These are phyloP conservation scores for Nitzschia sp. DNA, from an alignment of 108 stramenopile species.

Conservation along the genomic window DNA sequence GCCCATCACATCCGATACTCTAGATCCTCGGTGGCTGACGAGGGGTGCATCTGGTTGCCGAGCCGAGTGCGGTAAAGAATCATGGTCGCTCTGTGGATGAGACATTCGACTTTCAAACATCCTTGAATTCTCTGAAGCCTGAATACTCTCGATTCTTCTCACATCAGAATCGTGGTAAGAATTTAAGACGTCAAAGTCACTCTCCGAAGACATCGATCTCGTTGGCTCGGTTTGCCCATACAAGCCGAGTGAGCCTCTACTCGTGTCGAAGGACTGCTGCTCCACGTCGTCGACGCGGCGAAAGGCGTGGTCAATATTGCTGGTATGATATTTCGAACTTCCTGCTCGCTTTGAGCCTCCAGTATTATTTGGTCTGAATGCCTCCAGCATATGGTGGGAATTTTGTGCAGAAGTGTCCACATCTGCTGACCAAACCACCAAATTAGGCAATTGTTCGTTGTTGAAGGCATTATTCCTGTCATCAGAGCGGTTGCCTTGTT, in stretches of 20 bases:
- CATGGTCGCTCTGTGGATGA: background rate
- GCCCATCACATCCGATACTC: constrained; percentile 3
- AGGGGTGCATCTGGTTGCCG: constrained; percentile 7
- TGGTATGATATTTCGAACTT: too few species aligned
- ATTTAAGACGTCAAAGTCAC: constrained; percentile 13
- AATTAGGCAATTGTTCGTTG: too few species aligned
- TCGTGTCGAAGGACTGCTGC: background rate
- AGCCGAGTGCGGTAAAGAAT: background rate
- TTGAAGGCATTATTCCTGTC: too few species aligned
- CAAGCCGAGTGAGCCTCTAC: background rate
- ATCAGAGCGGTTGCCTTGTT: too few species aligned
- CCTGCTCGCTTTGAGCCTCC: too few species aligned
- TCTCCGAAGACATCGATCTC: constrained; percentile 8
- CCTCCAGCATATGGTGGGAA: too few species aligned
- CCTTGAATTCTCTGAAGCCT: background rate
- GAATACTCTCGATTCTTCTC: constrained; percentile 1
- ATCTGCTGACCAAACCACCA: background rate
- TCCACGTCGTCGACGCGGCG: background rate
- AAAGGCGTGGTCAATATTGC: background rate
- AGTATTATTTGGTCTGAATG: too few species aligned
- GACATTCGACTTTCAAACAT: background rate
- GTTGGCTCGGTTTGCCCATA: background rate
- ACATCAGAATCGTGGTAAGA: background rate
- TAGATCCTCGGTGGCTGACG: background rate
- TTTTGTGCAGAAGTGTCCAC: too few species aligned